Conservation (phyloP, 2,329 filamentous ascomycete genomes). For the Thermoascus crustaceus region DNA sequence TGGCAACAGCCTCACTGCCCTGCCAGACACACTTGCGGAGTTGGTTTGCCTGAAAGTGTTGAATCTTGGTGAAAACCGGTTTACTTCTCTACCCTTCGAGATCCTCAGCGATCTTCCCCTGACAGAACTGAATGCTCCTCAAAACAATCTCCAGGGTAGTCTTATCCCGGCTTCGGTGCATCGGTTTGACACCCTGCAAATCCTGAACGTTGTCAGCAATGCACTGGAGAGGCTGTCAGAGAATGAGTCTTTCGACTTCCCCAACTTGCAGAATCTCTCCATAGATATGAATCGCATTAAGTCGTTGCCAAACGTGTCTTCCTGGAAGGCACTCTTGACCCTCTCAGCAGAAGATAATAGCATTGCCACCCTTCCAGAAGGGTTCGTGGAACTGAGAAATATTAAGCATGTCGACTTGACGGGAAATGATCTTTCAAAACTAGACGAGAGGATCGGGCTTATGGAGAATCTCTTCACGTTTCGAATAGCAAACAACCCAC, state of each 20-base stretch:
- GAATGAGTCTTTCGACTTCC: conserved; percentile 51
- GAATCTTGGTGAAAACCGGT: conserved; percentile 70
- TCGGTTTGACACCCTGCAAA: conserved; percentile 58
- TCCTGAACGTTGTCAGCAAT: conserved; percentile 71
- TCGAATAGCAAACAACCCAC: conserved; percentile 76
- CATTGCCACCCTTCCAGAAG: conserved; percentile 65
- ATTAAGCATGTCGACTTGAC: conserved; percentile 75
- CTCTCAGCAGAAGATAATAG: conserved; percentile 76
- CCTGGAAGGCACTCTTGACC: conserved; percentile 65
- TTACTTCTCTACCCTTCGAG: conserved; percentile 64
- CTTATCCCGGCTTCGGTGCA: conserved; percentile 59
- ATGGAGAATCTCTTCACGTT: conserved; percentile 74
- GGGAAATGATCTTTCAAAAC: conserved; percentile 67
- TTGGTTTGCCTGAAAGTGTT: conserved; percentile 64
- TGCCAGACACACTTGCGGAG: conserved; percentile 61
- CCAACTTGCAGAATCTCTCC: conserved; percentile 63
- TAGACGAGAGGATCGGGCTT: conserved; percentile 67
- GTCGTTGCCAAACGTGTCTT: conserved; percentile 62
- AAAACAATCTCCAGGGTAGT: conserved; percentile 67
- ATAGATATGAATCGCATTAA: conserved; percentile 75
- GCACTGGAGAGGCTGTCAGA: conserved; percentile 50
- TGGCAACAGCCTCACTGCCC: conserved; percentile 63
- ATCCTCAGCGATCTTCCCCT: conserved; percentile 60
- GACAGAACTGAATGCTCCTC: conserved; percentile 63
- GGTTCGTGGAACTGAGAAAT: conserved; percentile 59